A percentile compares a stretch with the other conserved stretches of the same genome.
phyloP scores from a whole-genome alignment of 805 yeast species.

The Pichia rugopelliculosa region DNA sequence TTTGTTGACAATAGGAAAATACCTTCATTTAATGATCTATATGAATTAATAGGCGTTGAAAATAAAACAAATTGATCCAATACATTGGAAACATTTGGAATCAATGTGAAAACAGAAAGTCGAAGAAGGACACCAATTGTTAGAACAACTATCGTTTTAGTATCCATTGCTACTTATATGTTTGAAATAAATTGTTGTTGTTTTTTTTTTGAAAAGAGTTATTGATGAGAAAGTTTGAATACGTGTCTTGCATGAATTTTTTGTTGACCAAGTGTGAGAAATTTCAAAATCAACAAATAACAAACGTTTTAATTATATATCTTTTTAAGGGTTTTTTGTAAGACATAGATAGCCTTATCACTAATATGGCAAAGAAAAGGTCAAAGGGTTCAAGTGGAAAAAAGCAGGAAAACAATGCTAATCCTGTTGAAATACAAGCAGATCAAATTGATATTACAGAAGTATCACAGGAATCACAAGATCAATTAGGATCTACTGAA shows the following conservation, averaged over 20 bases:
- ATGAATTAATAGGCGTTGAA: conserved; percentile 70
- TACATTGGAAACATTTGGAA: conserved; percentile 26
- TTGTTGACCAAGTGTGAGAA: neutral
- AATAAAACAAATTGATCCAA: conserved; percentile 52
- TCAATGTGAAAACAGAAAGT: conserved; percentile 19
- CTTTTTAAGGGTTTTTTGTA: no score
- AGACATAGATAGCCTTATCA: no score
- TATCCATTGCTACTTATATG: conserved; percentile 4
- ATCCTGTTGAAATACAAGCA: neutral
- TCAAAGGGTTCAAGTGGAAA: conserved; percentile 7
- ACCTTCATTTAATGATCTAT: conserved; percentile 58
- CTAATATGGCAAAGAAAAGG: conserved; percentile 11
- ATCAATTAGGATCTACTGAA: neutral
- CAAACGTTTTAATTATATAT: no score
- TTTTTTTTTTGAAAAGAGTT: no score
- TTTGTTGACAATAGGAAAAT: conserved; percentile 49
- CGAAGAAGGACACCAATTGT: conserved; percentile 22
- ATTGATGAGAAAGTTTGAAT: no score
- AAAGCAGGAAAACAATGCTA: neutral
- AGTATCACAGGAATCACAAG: neutral
- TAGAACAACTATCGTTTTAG: conserved; percentile 10
- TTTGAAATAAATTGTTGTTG: no score
- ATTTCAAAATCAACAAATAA: neutral
- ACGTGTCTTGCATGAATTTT: neutral
- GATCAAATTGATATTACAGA: neutral